A percentile compares a stretch with the other conserved stretches of the same genome.
phyloP scores from a whole-genome alignment of 2,329 filamentous ascomycete genomes.

The Penicillium sp. region DNA sequence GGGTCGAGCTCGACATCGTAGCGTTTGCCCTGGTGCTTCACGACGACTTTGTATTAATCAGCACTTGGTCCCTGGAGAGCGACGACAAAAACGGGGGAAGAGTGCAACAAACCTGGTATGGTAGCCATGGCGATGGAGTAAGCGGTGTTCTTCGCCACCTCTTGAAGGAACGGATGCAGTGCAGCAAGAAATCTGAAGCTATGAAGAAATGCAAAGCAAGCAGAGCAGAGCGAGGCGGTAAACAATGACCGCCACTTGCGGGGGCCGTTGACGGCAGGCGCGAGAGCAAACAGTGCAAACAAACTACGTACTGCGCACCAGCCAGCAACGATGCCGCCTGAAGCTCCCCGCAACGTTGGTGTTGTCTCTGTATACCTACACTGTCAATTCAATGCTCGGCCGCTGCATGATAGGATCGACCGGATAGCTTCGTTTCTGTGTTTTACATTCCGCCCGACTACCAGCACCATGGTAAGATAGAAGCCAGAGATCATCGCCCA shows the following conservation, averaged over 20 bases:
- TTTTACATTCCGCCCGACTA: not conserved
- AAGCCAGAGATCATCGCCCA: not conserved
- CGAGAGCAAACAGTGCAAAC: conserved; percentile 32
- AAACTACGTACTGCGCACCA: conserved; percentile 21
- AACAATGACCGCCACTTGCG: conserved; percentile 14
- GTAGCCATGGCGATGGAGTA: conserved; percentile 47
- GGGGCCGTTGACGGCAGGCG: conserved; percentile 9
- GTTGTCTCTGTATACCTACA: too few species aligned
- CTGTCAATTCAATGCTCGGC: not conserved
- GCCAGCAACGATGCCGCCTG: conserved; percentile 9
- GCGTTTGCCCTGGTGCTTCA: conserved; percentile 94
- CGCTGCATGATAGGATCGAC: not conserved
- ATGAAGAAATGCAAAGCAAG: not conserved
- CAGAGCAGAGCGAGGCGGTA: conserved; percentile 6
- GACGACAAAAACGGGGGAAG: not conserved
- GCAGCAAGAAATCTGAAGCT: not conserved
- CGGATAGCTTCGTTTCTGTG: not conserved
- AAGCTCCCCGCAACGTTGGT: conserved; percentile 14
- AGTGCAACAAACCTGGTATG: conserved; percentile 45
- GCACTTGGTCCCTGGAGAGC: conserved; percentile 14
- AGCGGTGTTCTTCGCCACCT: not conserved
- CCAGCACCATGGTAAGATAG: conserved; percentile 7
- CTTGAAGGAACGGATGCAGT: not conserved
- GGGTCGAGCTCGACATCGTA: conserved; percentile 91
- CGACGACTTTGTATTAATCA: conserved; percentile 60